A percentile compares a stretch with the other conserved stretches of the same genome.
These are phyloP conservation scores for Orbilia brochopaga DNA, from an alignment of 2,329 filamentous ascomycete genomes.

Conservation along the genomic window DNA sequence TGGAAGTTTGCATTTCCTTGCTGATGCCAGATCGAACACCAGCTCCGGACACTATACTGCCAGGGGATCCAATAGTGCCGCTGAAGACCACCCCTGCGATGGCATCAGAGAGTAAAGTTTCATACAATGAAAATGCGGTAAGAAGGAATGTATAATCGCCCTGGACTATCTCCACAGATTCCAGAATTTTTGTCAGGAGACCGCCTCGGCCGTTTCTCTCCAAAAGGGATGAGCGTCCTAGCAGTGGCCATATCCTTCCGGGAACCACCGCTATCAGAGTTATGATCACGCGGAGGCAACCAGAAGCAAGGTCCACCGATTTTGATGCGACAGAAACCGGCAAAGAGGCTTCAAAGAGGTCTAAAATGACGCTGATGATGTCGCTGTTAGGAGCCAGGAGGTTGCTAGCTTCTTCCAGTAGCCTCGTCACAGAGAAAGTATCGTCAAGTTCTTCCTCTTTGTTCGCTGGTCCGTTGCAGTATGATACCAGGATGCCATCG, in stretches of 20 bases:
- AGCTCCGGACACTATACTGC: constrained; percentile 62
- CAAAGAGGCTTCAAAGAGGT: constrained; percentile 72
- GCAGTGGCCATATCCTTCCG: constrained; percentile 85
- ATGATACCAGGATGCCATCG: constrained; percentile 44
- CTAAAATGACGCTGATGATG: constrained; percentile 79
- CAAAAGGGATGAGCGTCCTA: constrained; percentile 80
- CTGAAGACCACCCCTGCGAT: constrained; percentile 68
- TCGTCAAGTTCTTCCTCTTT: constrained; percentile 55
- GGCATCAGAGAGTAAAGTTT: constrained; percentile 75
- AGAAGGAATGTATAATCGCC: constrained; percentile 79
- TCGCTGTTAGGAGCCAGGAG: constrained; percentile 68
- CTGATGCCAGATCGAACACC: constrained; percentile 53
- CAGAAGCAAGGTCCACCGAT: constrained; percentile 70
- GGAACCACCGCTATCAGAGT: constrained; percentile 75
- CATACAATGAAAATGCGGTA: constrained; percentile 75
- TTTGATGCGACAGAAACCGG: constrained; percentile 65
- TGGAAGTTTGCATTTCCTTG: constrained; percentile 53
- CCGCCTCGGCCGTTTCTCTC: constrained; percentile 77
- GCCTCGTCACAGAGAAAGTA: constrained; percentile 35
- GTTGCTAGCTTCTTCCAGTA: constrained; percentile 67
- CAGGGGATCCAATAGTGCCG: constrained; percentile 65
- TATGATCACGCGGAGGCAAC: constrained; percentile 80
- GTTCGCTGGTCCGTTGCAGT: constrained; percentile 19
- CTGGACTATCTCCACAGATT: constrained; percentile 78
- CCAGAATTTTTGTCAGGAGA: constrained; percentile 77